Conservation (phyloP, 2,329 filamentous ascomycete genomes). For the Trichoderma sp. region DNA sequence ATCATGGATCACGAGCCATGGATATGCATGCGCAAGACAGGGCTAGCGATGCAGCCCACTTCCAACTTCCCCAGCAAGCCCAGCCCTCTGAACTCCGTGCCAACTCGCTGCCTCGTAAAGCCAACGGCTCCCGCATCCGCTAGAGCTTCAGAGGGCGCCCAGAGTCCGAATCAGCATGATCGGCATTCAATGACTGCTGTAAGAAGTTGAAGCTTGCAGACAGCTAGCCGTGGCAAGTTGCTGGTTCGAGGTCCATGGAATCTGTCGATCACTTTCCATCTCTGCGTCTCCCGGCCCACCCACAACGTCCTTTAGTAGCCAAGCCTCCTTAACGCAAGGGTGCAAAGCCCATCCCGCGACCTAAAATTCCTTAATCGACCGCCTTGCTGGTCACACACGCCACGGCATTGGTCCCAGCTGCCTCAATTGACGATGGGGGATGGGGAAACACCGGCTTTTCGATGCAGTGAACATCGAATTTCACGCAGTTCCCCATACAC, state of each 20-base stretch:
- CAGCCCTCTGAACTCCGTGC: not conserved
- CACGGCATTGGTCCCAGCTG: slow-evolving; percentile 10
- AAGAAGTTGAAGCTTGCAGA: not conserved
- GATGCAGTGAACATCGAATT: slow-evolving; percentile 17
- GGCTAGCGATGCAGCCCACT: not conserved
- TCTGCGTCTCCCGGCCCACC: slow-evolving; percentile 13
- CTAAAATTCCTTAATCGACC: slow-evolving; percentile 19
- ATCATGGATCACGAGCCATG: slow-evolving; percentile 9
- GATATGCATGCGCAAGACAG: slow-evolving; percentile 19
- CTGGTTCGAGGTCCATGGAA: not conserved
- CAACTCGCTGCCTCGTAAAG: not conserved
- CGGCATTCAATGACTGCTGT: not conserved
- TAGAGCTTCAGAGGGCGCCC: not conserved
- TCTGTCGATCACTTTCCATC: slow-evolving; percentile 18
- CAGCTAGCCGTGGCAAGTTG: not conserved
- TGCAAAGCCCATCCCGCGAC: slow-evolving; percentile 22
- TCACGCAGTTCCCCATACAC: slow-evolving; percentile 15
- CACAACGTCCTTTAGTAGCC: slow-evolving; percentile 11
- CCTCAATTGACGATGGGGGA: not conserved
- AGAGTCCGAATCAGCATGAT: slow-evolving; percentile 2
- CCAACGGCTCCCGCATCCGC: not conserved
- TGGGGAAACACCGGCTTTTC: slow-evolving; percentile 19
- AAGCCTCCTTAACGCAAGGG: slow-evolving; percentile 20
- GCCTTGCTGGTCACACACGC: slow-evolving; percentile 6
- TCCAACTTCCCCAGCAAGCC: not conserved